A percentile compares a stretch with the other conserved stretches of the same genome.
These are phyloP conservation scores for Eucalyptus cloeziana DNA, from an alignment of 345 rosid species.

Conservation along the genomic window DNA sequence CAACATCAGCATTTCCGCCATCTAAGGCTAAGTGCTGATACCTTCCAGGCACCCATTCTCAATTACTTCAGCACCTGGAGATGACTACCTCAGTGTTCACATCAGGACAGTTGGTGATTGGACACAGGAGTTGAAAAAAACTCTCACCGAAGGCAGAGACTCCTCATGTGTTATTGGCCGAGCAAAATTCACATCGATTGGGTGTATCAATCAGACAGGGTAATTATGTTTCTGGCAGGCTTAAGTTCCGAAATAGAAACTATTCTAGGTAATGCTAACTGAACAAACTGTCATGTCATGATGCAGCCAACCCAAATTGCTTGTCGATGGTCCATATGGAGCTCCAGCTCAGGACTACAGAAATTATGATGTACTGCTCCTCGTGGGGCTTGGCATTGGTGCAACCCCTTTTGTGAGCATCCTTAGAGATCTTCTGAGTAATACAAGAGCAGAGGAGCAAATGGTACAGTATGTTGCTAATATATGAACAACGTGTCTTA, in stretches of 20 bases:
- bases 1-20: neutral
- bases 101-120: slow-evolving; percentile 90
- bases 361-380: slow-evolving; percentile 86
- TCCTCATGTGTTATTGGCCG: slow-evolving; percentile 45
- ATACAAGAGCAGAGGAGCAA: slow-evolving; percentile 59
- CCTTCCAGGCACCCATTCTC: slow-evolving; percentile 85
- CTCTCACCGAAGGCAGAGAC: slow-evolving; percentile 44
- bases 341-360: slow-evolving; percentile 95
- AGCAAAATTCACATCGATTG: slow-evolving; percentile 38
- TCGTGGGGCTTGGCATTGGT: slow-evolving; percentile 92
- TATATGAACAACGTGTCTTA: neutral
- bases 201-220: slow-evolving; percentile 25
- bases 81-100: slow-evolving; percentile 75
- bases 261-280: neutral
- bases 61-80: slow-evolving; percentile 92
- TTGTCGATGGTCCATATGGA: slow-evolving; percentile 90
- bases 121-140: slow-evolving; percentile 73
- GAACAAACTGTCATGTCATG: neutral
- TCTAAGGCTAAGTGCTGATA: neutral
- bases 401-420: slow-evolving; percentile 98
- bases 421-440: slow-evolving; percentile 70
- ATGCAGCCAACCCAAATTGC: slow-evolving; percentile 64
- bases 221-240: slow-evolving; percentile 6
- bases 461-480: slow-evolving; percentile 12
- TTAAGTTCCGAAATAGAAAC: neutral